Conservation (phyloP, 345 rosid species). For the Rubroshorea leprosula region DNA sequence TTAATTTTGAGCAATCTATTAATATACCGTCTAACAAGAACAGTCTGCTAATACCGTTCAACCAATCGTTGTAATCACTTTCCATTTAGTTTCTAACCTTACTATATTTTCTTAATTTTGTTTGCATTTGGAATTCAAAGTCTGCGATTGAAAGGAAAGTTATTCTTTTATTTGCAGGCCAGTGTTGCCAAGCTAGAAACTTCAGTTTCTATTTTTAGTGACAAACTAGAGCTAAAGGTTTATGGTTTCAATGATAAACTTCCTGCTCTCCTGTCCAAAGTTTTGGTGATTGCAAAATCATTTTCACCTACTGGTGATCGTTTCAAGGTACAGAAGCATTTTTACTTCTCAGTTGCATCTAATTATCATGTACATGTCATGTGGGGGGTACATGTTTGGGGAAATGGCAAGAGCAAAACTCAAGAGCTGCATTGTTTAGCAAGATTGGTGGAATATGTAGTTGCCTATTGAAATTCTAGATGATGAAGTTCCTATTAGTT, state of each 20-base stretch:
- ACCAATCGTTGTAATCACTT: not conserved
- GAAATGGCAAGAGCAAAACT: not conserved
- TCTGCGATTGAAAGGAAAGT: slow-evolving; percentile 4
- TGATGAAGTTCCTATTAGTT: not conserved
- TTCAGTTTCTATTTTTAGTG: slow-evolving; percentile 55
- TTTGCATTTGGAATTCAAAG: slow-evolving; percentile 6
- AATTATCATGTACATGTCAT: not conserved
- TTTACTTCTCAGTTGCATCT: slow-evolving; percentile 4
- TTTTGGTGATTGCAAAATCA: slow-evolving; percentile 63
- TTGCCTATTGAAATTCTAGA: not conserved
- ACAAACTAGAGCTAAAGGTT: slow-evolving; percentile 82
- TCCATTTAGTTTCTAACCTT: not conserved
- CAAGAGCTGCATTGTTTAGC: not conserved
- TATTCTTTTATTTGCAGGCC: slow-evolving; percentile 58
- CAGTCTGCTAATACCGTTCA: not conserved
- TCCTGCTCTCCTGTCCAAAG: slow-evolving; percentile 60
- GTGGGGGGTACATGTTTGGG: not conserved
- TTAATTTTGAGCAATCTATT: not conserved
- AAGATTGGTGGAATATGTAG: not conserved
- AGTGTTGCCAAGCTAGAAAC: slow-evolving; percentile 91
- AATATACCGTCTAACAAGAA: not conserved
- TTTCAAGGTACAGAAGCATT: slow-evolving; percentile 50
- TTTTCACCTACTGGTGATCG: slow-evolving; percentile 73
- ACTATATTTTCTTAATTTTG: not conserved
- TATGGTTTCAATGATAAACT: slow-evolving; percentile 93